phyloP scores from a whole-genome alignment of 164 flowering plant genomes.

The Stephania yunnanensis region DNA sequence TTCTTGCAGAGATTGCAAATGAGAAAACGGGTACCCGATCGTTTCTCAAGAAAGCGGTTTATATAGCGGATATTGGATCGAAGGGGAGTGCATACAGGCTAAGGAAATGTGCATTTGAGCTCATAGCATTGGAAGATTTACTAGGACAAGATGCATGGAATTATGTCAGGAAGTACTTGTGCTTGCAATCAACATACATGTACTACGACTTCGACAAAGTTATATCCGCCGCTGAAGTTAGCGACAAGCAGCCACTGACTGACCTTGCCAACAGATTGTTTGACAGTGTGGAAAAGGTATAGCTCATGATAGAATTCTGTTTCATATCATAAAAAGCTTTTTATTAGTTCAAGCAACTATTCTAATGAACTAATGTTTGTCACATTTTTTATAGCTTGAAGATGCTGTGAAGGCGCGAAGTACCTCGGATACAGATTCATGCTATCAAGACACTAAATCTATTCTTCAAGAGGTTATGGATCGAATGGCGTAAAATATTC shows the following conservation, averaged over 20 bases:
- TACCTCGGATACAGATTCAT: constrained; percentile 38
- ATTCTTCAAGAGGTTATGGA: constrained; percentile 69
- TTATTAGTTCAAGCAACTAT: not conserved
- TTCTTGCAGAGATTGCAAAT: constrained; percentile 56
- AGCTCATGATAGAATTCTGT: not conserved
- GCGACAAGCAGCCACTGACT: constrained; percentile 61
- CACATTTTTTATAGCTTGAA: constrained; percentile 50
- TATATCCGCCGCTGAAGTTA: constrained; percentile 57
- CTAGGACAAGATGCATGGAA: constrained; percentile 56
- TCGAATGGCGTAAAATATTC: constrained; percentile 40
- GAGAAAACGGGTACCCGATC: constrained; percentile 82
- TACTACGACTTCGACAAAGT: constrained; percentile 83
- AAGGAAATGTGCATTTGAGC: constrained; percentile 70
- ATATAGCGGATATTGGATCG: constrained; percentile 55
- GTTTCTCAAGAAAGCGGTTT: constrained; percentile 61
- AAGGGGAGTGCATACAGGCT: constrained; percentile 51
- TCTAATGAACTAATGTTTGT: not conserved
- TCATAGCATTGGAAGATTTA: constrained; percentile 66
- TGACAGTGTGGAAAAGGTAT: constrained; percentile 73
- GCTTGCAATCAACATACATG: constrained; percentile 67
- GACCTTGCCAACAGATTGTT: constrained; percentile 74
- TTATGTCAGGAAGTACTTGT: constrained; percentile 56
- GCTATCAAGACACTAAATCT: constrained; percentile 44
- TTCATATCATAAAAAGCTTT: not conserved
- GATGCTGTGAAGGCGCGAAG: constrained; percentile 45